Base-by-base conservation (phyloP, 768 basidiomycete species). In the Serendipita sp. region DNA sequence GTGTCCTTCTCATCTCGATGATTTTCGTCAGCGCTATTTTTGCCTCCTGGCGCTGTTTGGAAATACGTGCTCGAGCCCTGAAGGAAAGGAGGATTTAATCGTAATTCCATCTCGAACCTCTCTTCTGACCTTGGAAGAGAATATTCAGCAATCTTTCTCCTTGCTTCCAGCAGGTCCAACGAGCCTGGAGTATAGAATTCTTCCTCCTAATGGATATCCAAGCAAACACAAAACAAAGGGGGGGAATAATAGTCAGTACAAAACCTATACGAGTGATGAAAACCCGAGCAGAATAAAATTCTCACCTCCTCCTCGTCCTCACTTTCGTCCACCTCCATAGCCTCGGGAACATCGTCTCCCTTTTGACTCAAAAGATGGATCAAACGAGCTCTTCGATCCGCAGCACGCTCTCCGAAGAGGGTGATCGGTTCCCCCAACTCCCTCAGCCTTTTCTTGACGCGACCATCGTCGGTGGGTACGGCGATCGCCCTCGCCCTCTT, bases 401-500 rank as follows among this genome's bases (percentile, higher is more conserved):
- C 92, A 67, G 91, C 89, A 64, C 92, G 85, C 81, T 98, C 96
- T 66, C 94, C 96, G 68, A 98, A 99, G 28, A 98, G 79, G 3
- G 94, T 97, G 69, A 98, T 94, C 42, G 96, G 96, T 72, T 99
- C 91, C 42, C 91, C 94, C 68, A 96, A 85, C 74, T 95, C 91
- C 63, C 96, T 79, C 64, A 99, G 78, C 63, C 90, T 79, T 42
- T 86, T 84, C 71, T 87, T 88, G 69, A 99, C 96, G 67, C 88
- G 85, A 69, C 83, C 87, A 73, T 98, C 96, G 73, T 98, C 95
- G 4, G 96, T 99, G 5, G 96, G 96, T 9, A 98, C 92, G 4
- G 94, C 96, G 75, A 97, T 82, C 64, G 79, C 85, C 66, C 96
- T 81, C 13, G 94, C 88, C 69, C 91, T 87, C 78, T 96, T 96